Base-by-base conservation (phyloP, 345 rosid species). In the Populus alba region DNA sequence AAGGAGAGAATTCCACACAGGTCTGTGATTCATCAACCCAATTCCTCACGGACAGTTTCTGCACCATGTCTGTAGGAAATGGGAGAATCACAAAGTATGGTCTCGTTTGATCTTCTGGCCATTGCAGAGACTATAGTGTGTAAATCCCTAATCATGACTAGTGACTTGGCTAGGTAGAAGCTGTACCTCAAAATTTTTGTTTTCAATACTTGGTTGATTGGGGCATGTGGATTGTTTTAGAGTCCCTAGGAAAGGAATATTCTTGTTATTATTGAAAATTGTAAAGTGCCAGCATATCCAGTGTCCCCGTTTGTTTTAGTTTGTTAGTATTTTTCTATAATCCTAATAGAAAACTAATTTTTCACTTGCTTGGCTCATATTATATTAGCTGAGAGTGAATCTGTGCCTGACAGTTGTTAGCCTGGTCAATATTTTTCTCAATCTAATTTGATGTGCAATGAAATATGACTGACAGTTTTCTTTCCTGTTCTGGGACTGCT, bases 51-150 rank as follows among this genome's bases (percentile, higher is more conserved):
- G 78, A 15, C 33, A 59, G 65, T 27, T 68, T 12, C 75, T 77
- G 63, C 80, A 78, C 38, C 66, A 80, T 77, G 87, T 80, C 78
- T 86, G 89, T 85, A 82, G 86, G 84, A 73, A 82, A 72, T 65
- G 82, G 89, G 86, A 82, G 86, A 75, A 78, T 85, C 85, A 74
- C 75, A 47, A 84, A 74, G 76, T 83, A 74, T 75, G 15, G 66
- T 71, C 79, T 77, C 75, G 83, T 81, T 77, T 77, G 81, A 84
- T 89, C 87, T 79, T 86, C 80, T 57, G 78, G 81, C 75, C 85
- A 83, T 73, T 78, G 78, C 75, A 78, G 75, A 68, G 75, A 63
- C 70, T 23, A 7, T 75, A 84, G 88, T 72, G 63, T 83, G 80
- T 77, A 62, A 57, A 62, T 75, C 71, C 72, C 79, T 31, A 71